Evolutionary conservation across 768 basidiomycete species (phyloP).

Genomic region (Sporobolomyces phaffii): DNA sequence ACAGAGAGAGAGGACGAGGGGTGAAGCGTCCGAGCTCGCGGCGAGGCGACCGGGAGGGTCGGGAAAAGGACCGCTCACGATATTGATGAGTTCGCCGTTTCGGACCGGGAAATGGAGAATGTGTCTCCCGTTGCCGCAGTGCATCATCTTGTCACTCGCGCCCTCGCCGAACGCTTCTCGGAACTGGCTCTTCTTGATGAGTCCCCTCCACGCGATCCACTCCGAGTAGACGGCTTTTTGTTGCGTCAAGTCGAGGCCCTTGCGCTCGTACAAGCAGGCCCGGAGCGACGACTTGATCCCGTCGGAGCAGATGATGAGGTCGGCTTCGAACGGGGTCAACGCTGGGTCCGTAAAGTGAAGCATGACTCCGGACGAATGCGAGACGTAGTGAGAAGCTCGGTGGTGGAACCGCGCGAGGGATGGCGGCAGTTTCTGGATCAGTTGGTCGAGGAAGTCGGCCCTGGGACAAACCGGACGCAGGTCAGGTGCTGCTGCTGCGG

Average conservation of each 20-base stretch:
- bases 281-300: constrained; percentile 21
- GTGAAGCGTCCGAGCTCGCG: too few relatives aligned
- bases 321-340: constrained; percentile 12
- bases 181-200: constrained; percentile 24
- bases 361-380: constrained; percentile 4
- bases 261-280: constrained; percentile 20
- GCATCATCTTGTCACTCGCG: constrained; percentile 15
- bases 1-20: too few relatives aligned
- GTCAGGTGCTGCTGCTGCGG: background rate
- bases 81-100: constrained; percentile 31
- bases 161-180: constrained; percentile 12
- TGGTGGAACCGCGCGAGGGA: constrained; percentile 2
- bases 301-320: constrained; percentile 30
- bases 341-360: constrained; percentile 31
- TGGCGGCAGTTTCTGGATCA: constrained; percentile 7
- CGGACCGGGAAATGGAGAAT: constrained; percentile 37
- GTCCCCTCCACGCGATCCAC: constrained; percentile 38
- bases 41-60: too few relatives aligned
- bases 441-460: constrained; percentile 33
- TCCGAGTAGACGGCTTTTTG: constrained; percentile 30
- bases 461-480: background rate
- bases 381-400: background rate
- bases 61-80: constrained; percentile 14
- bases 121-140: constrained; percentile 27
- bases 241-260: constrained; percentile 8